A percentile compares a stretch with the other conserved stretches of the same genome.
phyloP scores from a whole-genome alignment of 2,329 filamentous ascomycete genomes.

The Furcasterigmium sp. region DNA sequence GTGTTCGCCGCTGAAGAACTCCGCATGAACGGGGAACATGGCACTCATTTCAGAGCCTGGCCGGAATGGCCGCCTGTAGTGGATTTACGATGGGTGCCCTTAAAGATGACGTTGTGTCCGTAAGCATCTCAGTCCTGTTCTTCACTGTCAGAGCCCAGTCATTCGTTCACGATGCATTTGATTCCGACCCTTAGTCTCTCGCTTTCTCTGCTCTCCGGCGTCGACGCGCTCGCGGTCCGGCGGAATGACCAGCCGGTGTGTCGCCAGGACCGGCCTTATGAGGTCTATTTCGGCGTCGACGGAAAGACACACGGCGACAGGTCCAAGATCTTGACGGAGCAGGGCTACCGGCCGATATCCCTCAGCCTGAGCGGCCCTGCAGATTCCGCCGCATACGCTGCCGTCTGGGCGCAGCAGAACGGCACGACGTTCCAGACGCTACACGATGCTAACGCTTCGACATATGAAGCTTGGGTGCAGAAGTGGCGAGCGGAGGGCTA shows the following conservation, averaged over 20 bases:
- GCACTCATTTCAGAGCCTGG: no score
- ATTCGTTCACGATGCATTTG: background rate
- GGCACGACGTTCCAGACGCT: conserved; percentile 4
- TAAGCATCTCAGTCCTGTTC: no score
- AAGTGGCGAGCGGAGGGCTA: conserved; percentile 9
- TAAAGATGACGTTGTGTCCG: no score
- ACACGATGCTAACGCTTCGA: conserved; percentile 5
- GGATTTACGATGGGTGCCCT: no score
- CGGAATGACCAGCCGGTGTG: background rate
- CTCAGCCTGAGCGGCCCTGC: conserved; percentile 10
- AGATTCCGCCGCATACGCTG: conserved; percentile 6
- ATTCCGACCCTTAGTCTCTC: background rate
- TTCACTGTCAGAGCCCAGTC: no score
- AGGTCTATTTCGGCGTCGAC: conserved; percentile 6
- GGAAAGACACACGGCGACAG: conserved; percentile 3
- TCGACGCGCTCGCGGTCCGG: background rate
- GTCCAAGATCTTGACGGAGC: conserved; percentile 2
- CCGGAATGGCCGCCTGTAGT: no score
- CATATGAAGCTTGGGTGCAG: conserved; percentile 9
- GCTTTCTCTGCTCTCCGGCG: background rate
- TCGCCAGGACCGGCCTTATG: background rate
- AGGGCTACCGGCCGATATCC: conserved; percentile 11
- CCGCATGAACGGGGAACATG: no score
- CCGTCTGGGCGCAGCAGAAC: conserved; percentile 8
- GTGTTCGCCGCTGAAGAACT: no score